A percentile compares a stretch with the other conserved stretches of the same genome.
phyloP scores from a whole-genome alignment of 2,329 filamentous ascomycete genomes.

The Endoconidiophora laricicola region DNA sequence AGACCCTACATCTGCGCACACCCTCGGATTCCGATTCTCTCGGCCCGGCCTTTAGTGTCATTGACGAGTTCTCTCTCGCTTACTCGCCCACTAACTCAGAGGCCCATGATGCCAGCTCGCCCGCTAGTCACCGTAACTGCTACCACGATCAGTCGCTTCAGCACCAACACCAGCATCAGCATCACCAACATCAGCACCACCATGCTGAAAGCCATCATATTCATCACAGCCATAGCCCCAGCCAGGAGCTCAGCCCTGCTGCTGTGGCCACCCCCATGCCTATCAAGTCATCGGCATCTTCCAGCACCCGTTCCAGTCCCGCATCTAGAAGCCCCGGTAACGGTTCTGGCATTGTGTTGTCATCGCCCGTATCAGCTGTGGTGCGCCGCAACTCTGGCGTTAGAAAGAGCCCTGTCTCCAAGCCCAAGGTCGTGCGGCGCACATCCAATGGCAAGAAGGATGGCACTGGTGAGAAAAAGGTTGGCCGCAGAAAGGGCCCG shows the following conservation, averaged over 20 bases:
- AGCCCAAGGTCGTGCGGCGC: slow-evolving; percentile 63
- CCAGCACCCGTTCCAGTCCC: slow-evolving; percentile 32
- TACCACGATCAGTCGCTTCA: slow-evolving; percentile 34
- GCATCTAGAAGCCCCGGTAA: slow-evolving; percentile 41
- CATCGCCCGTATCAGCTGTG: slow-evolving; percentile 43
- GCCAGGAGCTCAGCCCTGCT: slow-evolving; percentile 41
- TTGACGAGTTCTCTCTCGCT: slow-evolving; percentile 56
- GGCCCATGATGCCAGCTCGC: slow-evolving; percentile 41
- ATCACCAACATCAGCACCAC: slow-evolving; percentile 40
- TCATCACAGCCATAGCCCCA: slow-evolving; percentile 22
- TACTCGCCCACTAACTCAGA: slow-evolving; percentile 49
- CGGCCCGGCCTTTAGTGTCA: slow-evolving; percentile 59
- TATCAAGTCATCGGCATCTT: slow-evolving; percentile 35
- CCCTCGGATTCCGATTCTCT: slow-evolving; percentile 53
- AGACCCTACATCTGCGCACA: slow-evolving; percentile 76
- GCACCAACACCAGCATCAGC: slow-evolving; percentile 26
- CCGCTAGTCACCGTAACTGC: slow-evolving; percentile 41
- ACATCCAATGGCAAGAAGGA: slow-evolving; percentile 65
- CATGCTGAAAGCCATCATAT: slow-evolving; percentile 37
- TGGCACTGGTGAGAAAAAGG: slow-evolving; percentile 66
- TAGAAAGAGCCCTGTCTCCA: slow-evolving; percentile 63
- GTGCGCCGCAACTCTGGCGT: slow-evolving; percentile 49
- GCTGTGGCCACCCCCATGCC: slow-evolving; percentile 47
- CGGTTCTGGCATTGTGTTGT: slow-evolving; percentile 35
- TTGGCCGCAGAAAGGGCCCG: slow-evolving; percentile 77